phyloP scores from a whole-genome alignment of 108 stramenopile genomes.

The Pseudonitzschia pungens region DNA sequence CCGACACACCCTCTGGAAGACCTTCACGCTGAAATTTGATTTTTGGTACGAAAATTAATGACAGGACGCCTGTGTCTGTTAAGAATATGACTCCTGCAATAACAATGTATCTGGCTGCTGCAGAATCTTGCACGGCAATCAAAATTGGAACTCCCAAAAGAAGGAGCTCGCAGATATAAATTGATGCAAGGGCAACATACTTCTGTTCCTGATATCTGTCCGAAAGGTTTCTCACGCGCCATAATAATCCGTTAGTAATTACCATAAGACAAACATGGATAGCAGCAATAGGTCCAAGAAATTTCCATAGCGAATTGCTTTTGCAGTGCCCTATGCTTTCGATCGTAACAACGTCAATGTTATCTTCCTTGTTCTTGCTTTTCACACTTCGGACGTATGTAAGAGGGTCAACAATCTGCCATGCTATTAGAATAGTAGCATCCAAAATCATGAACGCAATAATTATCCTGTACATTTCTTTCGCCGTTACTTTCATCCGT shows the following conservation, averaged over 20 bases:
- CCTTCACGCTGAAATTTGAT: constrained; percentile 36
- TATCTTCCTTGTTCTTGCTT: constrained; percentile 16
- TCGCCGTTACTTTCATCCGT: constrained; percentile 2
- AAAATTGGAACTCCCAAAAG: constrained; percentile 49
- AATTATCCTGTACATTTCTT: constrained; percentile 34
- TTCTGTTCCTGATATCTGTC: constrained; percentile 56
- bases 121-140: constrained; percentile 40
- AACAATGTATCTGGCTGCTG: constrained; percentile 36
- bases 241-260: constrained; percentile 39
- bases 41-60: constrained; percentile 44
- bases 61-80: constrained; percentile 40
- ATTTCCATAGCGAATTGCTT: constrained; percentile 19
- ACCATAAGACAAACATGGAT: constrained; percentile 37
- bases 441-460: constrained; percentile 30
- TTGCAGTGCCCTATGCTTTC: constrained; percentile 41
- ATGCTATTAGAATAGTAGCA: constrained; percentile 33
- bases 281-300: constrained; percentile 37
- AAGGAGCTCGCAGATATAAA: constrained; percentile 42
- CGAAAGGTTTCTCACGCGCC: constrained; percentile 33
- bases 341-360: constrained; percentile 37
- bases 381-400: constrained; percentile 29
- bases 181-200: constrained; percentile 43
- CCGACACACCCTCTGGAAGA: constrained; percentile 33
- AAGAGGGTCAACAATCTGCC: constrained; percentile 37
- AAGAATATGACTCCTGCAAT: constrained; percentile 36